phyloP scores from a whole-genome alignment of 495 filamentous ascomycete genomes.

The Penicillium atrosanguineum region DNA sequence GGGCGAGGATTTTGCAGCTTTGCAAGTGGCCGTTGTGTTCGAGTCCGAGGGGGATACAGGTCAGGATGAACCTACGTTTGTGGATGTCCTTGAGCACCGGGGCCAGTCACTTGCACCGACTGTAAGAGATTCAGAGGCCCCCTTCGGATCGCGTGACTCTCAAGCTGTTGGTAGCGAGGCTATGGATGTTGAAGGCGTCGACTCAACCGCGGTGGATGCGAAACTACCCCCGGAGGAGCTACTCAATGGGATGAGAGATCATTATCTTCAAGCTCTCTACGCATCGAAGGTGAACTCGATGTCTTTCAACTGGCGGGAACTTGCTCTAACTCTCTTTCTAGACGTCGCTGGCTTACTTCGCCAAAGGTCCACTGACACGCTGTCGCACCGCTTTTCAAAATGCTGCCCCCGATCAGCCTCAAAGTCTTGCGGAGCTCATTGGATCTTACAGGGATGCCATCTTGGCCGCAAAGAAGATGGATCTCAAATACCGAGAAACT shows the following conservation, averaged over 20 bases:
- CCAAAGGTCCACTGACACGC: conserved; percentile 90
- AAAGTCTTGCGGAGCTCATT: conserved; percentile 48
- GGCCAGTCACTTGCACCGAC: conserved; percentile 20
- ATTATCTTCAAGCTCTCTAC: conserved; percentile 90
- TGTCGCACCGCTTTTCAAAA: conserved; percentile 73
- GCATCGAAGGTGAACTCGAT: conserved; percentile 65
- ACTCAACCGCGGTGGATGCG: conserved; percentile 9
- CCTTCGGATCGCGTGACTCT: conserved; percentile 12
- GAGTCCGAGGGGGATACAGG: conserved; percentile 9
- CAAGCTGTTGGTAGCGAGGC: conserved; percentile 9
- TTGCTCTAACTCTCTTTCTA: conserved; percentile 28
- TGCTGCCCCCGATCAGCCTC: conserved; percentile 42
- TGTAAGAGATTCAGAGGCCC: conserved; percentile 1
- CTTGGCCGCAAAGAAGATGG: conserved; percentile 69
- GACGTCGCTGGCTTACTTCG: conserved; percentile 93
- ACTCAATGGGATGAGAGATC: conserved; percentile 64
- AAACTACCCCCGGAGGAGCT: conserved; percentile 60
- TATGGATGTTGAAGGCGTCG: conserved; percentile 19
- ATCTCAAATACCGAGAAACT: conserved; percentile 83
- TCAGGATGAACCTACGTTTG: conserved; percentile 14
- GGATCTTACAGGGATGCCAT: conserved; percentile 69
- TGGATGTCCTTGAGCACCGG: conserved; percentile 21
- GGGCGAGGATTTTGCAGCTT: conserved; percentile 23
- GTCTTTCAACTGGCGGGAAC: neutral
- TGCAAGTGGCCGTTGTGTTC: conserved; percentile 37